Evolutionary conservation across 805 yeast genomes (phyloP).

Genomic region (Candida pseudoglaebosa): DNA sequence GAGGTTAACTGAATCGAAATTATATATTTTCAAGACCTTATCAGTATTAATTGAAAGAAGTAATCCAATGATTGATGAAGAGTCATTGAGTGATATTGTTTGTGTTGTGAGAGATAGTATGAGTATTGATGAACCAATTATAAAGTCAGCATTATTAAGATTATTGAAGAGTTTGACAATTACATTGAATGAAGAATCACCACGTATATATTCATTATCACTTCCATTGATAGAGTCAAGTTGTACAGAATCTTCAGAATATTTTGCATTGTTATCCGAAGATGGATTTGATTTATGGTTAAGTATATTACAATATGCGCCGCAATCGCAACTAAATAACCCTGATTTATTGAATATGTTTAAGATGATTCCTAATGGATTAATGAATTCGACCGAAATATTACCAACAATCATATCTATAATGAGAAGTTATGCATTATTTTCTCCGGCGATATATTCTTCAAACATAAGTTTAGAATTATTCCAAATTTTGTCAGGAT

Average conservation of each 20-base stretch:
- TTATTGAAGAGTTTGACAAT: constrained; percentile 52
- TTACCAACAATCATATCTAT: constrained; percentile 61
- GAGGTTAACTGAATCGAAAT: constrained; percentile 67
- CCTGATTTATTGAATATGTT: constrained; percentile 43
- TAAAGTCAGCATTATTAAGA: constrained; percentile 42
- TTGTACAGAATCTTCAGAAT: constrained; percentile 38
- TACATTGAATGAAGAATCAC: constrained; percentile 53
- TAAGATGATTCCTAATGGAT: constrained; percentile 51
- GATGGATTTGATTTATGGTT: constrained; percentile 88
- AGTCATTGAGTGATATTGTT: constrained; percentile 49
- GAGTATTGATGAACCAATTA: constrained; percentile 38
- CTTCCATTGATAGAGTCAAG: constrained; percentile 67
- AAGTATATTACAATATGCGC: constrained; percentile 60
- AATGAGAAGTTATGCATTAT: constrained; percentile 56
- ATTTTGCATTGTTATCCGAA: constrained; percentile 61
- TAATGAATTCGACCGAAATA: constrained; percentile 71
- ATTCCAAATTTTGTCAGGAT: constrained; percentile 49
- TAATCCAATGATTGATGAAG: constrained; percentile 56
- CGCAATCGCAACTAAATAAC: constrained; percentile 28
- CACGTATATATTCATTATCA: constrained; percentile 48
- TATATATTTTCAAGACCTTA: constrained; percentile 66
- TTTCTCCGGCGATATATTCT: constrained; percentile 35
- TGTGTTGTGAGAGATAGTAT: constrained; percentile 57
- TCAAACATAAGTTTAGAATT: constrained; percentile 36
- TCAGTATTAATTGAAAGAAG: constrained; percentile 59